A percentile compares a stretch with the other conserved stretches of the same genome.
Conservation (phyloP, 2,329 filamentous ascomycete species). For the Macrophomina tecta region DNA sequence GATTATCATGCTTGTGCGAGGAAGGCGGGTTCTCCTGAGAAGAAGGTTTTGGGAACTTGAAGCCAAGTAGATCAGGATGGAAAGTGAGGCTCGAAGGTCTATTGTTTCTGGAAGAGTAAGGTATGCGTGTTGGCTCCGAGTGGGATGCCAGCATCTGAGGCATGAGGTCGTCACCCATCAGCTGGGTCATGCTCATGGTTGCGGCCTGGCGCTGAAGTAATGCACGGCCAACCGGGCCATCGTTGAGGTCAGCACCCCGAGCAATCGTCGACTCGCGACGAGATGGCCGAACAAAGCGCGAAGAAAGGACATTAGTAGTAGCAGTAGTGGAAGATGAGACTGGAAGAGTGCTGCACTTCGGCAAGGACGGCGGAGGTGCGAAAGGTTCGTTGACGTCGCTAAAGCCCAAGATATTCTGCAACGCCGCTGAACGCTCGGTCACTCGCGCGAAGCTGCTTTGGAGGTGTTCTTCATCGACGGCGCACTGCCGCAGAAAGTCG, state of each 20-base stretch:
- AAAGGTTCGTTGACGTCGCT: background rate
- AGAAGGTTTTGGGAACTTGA: background rate
- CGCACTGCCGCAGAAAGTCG: background rate
- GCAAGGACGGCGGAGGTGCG: background rate
- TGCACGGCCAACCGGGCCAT: background rate
- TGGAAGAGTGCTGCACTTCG: background rate
- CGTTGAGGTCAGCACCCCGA: background rate
- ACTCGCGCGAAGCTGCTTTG: background rate
- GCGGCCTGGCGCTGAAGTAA: background rate
- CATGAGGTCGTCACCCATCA: background rate
- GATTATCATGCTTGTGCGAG: background rate
- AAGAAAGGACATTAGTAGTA: no score
- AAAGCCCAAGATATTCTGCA: background rate
- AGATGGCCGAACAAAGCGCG: no score
- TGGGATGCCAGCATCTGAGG: background rate
- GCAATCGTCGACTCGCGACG: background rate
- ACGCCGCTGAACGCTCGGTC: background rate
- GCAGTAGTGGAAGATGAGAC: background rate
- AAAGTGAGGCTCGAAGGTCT: background rate
- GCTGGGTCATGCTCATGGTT: background rate
- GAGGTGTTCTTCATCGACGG: background rate
- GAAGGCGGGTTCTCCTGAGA: background rate
- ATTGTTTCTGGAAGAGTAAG: no score
- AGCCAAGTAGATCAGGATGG: slow-evolving; percentile 1
- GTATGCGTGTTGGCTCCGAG: background rate